These are phyloP conservation scores for Urtica urens DNA, from an alignment of 306 rosid species.

Conservation along the genomic window DNA sequence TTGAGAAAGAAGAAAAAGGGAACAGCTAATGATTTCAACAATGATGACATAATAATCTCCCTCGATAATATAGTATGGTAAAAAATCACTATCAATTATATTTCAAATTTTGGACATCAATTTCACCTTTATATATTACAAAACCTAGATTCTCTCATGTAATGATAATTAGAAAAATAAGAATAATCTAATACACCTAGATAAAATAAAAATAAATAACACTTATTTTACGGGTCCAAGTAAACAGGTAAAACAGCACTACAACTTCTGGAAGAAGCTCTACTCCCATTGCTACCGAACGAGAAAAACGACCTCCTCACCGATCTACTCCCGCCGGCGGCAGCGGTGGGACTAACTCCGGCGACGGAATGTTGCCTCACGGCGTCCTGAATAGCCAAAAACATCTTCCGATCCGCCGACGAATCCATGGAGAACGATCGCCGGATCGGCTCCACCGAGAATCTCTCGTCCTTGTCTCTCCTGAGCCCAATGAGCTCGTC, in stretches of 20 bases:
- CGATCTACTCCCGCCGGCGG: conserved; percentile 45
- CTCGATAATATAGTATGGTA: conserved; percentile 7
- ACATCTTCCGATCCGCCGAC: conserved; percentile 60
- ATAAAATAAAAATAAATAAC: background rate
- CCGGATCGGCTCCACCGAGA: conserved; percentile 68
- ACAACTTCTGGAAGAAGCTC: conserved; percentile 54
- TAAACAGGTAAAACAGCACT: conserved; percentile 51
- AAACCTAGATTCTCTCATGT: conserved; percentile 43
- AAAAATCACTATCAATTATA: background rate
- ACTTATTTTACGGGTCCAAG: conserved; percentile 36
- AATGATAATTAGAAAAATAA: conserved; percentile 34
- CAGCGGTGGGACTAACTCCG: conserved; percentile 25
- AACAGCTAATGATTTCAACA: conserved; percentile 24
- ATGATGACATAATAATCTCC: conserved; percentile 48
- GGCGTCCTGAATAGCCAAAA: conserved; percentile 66
- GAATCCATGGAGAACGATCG: conserved; percentile 94
- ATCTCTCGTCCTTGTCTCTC: conserved; percentile 66
- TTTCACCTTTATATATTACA: conserved; percentile 36
- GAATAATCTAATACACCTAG: conserved; percentile 12
- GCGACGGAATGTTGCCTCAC: conserved; percentile 33
- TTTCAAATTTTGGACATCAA: conserved; percentile 21
- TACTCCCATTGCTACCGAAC: conserved; percentile 63
- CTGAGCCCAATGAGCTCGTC: conserved; percentile 70
- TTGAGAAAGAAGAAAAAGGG: conserved; percentile 13
- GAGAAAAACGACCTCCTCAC: conserved; percentile 67